These are phyloP conservation scores for Neurospora sp. DNA, from an alignment of 495 filamentous ascomycete species.

Conservation along the genomic window DNA sequence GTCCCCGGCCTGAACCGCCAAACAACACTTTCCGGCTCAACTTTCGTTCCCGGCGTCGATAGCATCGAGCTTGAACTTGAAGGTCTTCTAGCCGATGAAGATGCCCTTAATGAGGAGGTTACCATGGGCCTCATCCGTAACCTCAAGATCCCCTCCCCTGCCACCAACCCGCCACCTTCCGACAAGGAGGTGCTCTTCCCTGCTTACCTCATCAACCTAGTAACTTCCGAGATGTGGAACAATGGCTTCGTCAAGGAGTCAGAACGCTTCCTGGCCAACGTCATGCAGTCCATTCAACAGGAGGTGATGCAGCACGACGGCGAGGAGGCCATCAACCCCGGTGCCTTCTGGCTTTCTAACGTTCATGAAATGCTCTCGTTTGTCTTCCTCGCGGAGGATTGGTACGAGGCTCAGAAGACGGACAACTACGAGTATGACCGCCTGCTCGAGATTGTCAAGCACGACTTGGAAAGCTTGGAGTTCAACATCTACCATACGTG, in stretches of 20 bases:
- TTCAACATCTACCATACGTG: conserved; percentile 99
- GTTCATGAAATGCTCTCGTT: conserved; percentile 99
- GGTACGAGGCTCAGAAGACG: conserved; percentile 98
- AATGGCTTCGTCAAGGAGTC: conserved; percentile 99
- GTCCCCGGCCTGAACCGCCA: conserved; percentile 54
- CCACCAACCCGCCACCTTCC: conserved; percentile 72
- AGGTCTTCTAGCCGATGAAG: conserved; percentile 86
- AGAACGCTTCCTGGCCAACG: conserved; percentile 95
- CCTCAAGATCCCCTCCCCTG: conserved; percentile 84
- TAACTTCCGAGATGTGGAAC: conserved; percentile 99
- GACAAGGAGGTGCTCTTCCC: conserved; percentile 99
- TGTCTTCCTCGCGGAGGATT: conserved; percentile 97
- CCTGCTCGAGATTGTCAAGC: conserved; percentile 95
- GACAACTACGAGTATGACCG: conserved; percentile 99
- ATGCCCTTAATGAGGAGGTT: conserved; percentile 91
- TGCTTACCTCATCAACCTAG: conserved; percentile 96
- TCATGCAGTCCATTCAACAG: conserved; percentile 99
- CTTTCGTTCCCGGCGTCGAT: conserved; percentile 69
- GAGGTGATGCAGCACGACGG: conserved; percentile 98
- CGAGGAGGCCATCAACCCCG: conserved; percentile 93
- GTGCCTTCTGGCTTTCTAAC: conserved; percentile 98
- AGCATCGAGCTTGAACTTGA: conserved; percentile 91
- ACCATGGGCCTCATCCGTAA: conserved; percentile 92
- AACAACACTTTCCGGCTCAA: conserved; percentile 50
- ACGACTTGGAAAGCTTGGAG: conserved; percentile 94